These are phyloP conservation scores for Fusarium sublunatum DNA, from an alignment of 2,329 filamentous ascomycete species.

Conservation along the genomic window DNA sequence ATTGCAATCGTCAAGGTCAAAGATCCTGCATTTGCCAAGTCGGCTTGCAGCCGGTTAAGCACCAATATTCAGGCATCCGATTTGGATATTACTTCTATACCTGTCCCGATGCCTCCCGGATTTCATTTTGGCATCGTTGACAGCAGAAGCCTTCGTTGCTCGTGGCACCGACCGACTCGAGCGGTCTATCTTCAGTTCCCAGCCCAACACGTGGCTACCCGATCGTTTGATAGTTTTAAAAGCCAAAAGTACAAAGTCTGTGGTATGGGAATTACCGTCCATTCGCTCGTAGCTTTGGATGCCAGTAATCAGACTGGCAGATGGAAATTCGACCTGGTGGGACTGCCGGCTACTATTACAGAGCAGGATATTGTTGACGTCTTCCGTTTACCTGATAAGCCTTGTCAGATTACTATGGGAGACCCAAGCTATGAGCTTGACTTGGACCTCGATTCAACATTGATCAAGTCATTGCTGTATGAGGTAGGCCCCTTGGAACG, in stretches of 20 bases:
- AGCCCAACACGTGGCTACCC: constrained; percentile 26
- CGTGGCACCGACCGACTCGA: constrained; percentile 51
- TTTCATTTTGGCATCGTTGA: constrained; percentile 49
- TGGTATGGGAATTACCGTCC: constrained; percentile 22
- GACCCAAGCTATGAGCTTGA: constrained; percentile 43
- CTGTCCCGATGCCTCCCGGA: constrained; percentile 37
- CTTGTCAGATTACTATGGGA: background rate
- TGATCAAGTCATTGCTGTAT: constrained; percentile 48
- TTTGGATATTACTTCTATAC: background rate
- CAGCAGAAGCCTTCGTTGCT: constrained; percentile 50
- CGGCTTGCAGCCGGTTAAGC: background rate
- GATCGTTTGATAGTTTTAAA: constrained; percentile 37
- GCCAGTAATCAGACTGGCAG: background rate
- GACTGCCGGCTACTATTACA: constrained; percentile 1
- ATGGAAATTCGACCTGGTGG: constrained; percentile 16
- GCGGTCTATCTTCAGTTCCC: constrained; percentile 49
- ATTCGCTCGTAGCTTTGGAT: background rate
- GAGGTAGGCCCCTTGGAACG: constrained; percentile 50
- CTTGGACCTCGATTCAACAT: constrained; percentile 28
- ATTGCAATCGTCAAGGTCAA: constrained; percentile 17
- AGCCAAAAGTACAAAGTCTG: constrained; percentile 42
- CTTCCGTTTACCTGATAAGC: background rate
- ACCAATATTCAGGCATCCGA: background rate
- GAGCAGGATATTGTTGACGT: constrained; percentile 15
- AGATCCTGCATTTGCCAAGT: constrained; percentile 19